These are phyloP conservation scores for Penicillium polonicum DNA, from an alignment of 2,329 filamentous ascomycete species.

Conservation along the genomic window DNA sequence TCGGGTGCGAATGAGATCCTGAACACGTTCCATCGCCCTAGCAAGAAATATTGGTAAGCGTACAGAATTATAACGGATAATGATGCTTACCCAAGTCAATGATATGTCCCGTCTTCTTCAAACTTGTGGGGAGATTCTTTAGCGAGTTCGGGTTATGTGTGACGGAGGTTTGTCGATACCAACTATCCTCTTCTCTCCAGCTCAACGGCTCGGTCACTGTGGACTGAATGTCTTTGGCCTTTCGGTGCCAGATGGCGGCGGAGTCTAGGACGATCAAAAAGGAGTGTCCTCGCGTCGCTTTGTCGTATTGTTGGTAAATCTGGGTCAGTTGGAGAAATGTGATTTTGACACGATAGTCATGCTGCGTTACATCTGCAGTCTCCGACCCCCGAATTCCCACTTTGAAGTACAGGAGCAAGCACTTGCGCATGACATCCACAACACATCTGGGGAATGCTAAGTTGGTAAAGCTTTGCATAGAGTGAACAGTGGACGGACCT, in stretches of 20 bases:
- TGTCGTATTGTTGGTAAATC: conserved; percentile 36
- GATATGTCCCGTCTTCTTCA: conserved; percentile 52
- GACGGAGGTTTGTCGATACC: conserved; percentile 65
- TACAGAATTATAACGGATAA: not conserved
- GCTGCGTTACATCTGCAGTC: conserved; percentile 3
- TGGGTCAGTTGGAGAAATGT: conserved; percentile 46
- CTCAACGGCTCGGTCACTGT: conserved; percentile 45
- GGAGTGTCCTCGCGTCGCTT: conserved; percentile 18
- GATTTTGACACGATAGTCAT: conserved; percentile 45
- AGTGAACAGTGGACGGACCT: conserved; percentile 56
- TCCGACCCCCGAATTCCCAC: conserved; percentile 25
- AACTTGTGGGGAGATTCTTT: conserved; percentile 40
- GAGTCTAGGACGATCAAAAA: conserved; percentile 44
- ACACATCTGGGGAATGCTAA: conserved; percentile 32
- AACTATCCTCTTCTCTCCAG: conserved; percentile 60
- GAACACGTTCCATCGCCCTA: conserved; percentile 64
- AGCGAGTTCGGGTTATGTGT: conserved; percentile 46
- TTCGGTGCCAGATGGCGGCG: conserved; percentile 49
- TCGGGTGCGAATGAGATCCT: conserved; percentile 48
- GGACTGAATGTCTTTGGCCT: conserved; percentile 30
- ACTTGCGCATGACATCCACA: conserved; percentile 46
- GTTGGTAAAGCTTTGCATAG: conserved; percentile 51
- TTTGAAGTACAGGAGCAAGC: conserved; percentile 49
- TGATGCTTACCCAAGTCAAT: conserved; percentile 58
- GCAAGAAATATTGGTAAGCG: conserved; percentile 7